Evolutionary conservation across 164 flowering plant species (phyloP).

Genomic region (Sextonia rubra): DNA sequence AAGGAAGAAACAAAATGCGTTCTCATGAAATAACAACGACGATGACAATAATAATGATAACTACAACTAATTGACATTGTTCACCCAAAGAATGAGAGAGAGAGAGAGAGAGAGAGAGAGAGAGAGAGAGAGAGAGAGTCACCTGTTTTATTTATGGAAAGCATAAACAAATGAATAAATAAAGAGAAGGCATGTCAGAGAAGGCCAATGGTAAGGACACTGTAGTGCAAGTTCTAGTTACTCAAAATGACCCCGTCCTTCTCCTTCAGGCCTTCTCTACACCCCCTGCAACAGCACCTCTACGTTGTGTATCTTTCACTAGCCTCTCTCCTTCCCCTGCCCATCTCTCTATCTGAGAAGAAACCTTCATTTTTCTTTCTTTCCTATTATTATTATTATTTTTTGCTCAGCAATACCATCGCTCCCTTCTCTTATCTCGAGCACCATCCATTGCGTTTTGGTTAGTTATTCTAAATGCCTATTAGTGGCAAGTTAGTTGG

Average conservation of each 20-base stretch:
- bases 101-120: neutral
- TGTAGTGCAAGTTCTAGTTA: neutral
- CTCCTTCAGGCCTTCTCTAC: neutral
- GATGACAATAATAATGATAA: too few relatives aligned
- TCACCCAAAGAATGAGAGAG: neutral
- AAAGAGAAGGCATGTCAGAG: neutral
- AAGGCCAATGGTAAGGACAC: neutral
- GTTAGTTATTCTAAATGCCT: neutral
- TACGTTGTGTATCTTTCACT: neutral
- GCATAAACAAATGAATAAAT: neutral
- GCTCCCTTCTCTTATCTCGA: neutral
- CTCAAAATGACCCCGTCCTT: neutral
- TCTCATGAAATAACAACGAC: too few relatives aligned
- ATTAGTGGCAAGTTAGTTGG: neutral
- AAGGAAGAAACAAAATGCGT: too few relatives aligned
- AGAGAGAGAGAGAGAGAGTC: neutral
- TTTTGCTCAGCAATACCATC: too few relatives aligned
- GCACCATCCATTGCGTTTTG: neutral
- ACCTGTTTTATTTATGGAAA: neutral
- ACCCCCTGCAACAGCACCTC: neutral
- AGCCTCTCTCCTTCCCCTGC: neutral
- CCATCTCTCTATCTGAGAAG: neutral
- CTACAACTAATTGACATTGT: neutral
- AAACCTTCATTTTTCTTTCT: too few relatives aligned
- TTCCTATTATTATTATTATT: neutral